phyloP scores from a whole-genome alignment of 441 rosid genomes.

The Mallotus japonicus region DNA sequence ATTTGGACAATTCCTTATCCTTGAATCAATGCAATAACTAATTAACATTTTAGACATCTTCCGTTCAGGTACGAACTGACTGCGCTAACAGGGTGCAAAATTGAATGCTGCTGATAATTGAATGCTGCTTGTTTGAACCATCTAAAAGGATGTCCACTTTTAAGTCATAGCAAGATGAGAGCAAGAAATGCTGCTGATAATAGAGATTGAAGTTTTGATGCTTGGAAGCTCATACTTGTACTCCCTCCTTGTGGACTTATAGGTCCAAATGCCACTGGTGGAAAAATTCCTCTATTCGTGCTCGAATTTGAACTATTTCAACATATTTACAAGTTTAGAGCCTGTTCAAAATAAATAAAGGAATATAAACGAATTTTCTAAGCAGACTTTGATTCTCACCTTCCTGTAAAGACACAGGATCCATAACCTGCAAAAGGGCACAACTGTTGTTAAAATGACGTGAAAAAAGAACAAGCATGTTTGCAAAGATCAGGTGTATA shows the following conservation, averaged over 20 bases:
- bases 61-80: not conserved
- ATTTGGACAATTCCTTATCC: not conserved
- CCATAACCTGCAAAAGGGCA: constrained; percentile 52
- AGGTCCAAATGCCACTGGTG: constrained; percentile 70
- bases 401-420: constrained; percentile 57
- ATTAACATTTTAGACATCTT: not conserved
- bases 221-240: constrained; percentile 29
- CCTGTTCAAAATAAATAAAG: not conserved
- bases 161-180: constrained; percentile 26
- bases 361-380: not conserved
- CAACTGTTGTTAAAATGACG: constrained; percentile 6
- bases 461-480: not conserved
- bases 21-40: not conserved
- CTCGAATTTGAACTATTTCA: constrained; percentile 53
- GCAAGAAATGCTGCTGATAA: constrained; percentile 36
- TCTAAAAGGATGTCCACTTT: too few relatives aligned
- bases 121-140: not conserved
- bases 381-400: constrained; percentile 42
- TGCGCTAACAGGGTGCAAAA: not conserved
- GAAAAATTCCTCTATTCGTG: constrained; percentile 31
- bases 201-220: constrained; percentile 30
- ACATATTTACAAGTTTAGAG: constrained; percentile 18
- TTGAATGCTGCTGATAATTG: not conserved
- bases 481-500: not conserved
- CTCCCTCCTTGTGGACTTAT: constrained; percentile 53